Conservation (phyloP, 2,329 filamentous ascomycete species). For the Trichoderma cornu-damae region DNA sequence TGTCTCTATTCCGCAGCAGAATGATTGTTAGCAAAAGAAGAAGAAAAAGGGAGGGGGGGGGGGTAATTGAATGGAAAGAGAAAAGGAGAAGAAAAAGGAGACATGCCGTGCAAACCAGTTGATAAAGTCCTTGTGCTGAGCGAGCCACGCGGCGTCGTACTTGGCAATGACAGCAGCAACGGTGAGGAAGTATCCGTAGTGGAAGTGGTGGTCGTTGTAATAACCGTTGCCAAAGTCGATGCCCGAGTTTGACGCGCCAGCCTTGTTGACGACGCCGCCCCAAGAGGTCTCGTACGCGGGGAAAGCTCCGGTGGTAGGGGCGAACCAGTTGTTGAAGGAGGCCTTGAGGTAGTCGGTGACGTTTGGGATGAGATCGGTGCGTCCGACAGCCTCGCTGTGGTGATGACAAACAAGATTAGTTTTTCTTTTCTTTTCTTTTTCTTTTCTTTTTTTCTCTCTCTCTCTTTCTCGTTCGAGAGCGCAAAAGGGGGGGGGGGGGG, state of each 20-base stretch:
- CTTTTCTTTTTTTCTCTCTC: no score
- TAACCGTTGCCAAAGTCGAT: constrained; percentile 28
- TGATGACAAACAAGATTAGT: neutral
- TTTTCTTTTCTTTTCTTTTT: no score
- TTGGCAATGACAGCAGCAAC: constrained; percentile 27
- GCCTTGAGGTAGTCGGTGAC: constrained; percentile 23
- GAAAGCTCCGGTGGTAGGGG: constrained; percentile 18
- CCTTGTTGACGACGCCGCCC: constrained; percentile 26
- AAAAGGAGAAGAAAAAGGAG: neutral
- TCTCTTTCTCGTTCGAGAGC: no score
- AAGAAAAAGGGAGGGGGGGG: no score
- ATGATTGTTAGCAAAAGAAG: no score
- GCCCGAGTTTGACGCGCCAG: constrained; percentile 21
- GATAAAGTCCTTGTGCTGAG: constrained; percentile 25
- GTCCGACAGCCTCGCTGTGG: constrained; percentile 23
- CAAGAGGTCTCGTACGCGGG: constrained; percentile 26
- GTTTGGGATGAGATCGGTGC: constrained; percentile 21
- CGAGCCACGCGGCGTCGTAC: constrained; percentile 24
- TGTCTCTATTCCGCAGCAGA: constrained; percentile 24
- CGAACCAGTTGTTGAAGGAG: constrained; percentile 25
- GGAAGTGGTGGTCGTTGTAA: constrained; percentile 31
- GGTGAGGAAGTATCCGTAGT: constrained; percentile 27
- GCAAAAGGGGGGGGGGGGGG: no score
- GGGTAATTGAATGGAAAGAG: no score
- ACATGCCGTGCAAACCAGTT: constrained; percentile 25